A percentile compares a stretch with the other conserved stretches of the same genome.
phyloP scores from a whole-genome alignment of 139 green algal species.

The Pleodorina starrii region DNA sequence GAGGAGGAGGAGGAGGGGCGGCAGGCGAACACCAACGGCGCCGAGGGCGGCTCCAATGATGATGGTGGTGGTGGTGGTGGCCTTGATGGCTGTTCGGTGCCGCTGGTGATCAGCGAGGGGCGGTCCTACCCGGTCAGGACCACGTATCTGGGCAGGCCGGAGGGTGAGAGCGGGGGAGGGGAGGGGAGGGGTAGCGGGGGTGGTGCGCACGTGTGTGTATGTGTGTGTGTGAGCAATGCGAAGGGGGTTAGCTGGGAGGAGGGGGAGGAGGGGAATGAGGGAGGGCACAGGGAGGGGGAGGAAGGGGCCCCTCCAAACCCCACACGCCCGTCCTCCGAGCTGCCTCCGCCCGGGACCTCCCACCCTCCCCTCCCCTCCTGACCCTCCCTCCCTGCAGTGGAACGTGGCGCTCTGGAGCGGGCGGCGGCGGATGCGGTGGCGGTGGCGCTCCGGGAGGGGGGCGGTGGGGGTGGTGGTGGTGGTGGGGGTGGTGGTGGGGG shows the following conservation, averaged over 20 bases:
- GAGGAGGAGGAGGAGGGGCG: neutral
- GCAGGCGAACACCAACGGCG: neutral
- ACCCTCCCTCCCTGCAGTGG: neutral
- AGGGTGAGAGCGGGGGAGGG: neutral
- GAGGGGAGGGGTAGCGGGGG: no score
- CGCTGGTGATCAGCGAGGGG: constrained; percentile 69
- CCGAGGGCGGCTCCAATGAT: neutral
- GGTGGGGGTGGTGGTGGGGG: neutral
- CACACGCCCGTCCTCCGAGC: no score
- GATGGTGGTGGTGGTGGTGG: neutral
- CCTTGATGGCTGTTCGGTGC: constrained; percentile 3
- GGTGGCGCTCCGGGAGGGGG: constrained; percentile 32
- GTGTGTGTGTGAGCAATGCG: no score
- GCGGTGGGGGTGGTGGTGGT: neutral
- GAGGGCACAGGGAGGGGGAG: neutral
- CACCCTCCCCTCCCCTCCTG: neutral
- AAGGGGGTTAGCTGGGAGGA: no score
- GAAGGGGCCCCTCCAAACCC: neutral
- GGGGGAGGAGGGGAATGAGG: neutral
- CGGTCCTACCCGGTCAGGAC: constrained; percentile 71
- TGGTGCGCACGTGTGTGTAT: no score
- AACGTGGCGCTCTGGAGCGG: constrained; percentile 56
- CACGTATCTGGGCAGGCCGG: constrained; percentile 57
- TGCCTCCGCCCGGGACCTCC: neutral
- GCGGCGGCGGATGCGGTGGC: constrained; percentile 59